Conservation (phyloP, 371 early-diverging fungal genomes). For the Syncephalastrum sp. region DNA sequence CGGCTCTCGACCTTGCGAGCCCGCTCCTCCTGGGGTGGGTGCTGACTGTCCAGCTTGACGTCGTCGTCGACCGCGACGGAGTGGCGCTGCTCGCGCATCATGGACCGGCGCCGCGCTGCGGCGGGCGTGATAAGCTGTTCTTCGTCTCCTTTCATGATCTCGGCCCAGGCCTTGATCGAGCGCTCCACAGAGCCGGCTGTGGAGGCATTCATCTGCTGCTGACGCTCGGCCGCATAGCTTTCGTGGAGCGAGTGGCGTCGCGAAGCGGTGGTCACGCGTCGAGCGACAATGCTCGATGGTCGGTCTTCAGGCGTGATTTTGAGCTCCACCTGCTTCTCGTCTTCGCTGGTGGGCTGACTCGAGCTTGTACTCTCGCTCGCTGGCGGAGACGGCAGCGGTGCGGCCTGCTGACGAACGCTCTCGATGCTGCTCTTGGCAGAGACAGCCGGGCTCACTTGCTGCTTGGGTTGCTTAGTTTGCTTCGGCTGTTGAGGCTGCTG, state of each 20-base stretch:
- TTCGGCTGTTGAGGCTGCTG: neutral
- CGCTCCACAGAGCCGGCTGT: constrained; percentile 38
- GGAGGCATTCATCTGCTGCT: constrained; percentile 10
- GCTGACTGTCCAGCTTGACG: neutral
- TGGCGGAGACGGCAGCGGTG: neutral
- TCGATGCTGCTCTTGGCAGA: constrained; percentile 3
- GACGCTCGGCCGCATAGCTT: constrained; percentile 28
- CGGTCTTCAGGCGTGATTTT: constrained; percentile 9
- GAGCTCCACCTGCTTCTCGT: constrained; percentile 14
- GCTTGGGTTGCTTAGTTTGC: neutral
- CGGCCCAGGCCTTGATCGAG: constrained; percentile 43
- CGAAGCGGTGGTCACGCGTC: constrained; percentile 25
- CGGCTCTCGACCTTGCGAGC: constrained; percentile 17
- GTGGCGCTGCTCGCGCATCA: constrained; percentile 3
- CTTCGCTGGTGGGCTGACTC: neutral
- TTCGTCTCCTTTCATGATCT: constrained; percentile 17
- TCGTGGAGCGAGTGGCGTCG: constrained; percentile 40
- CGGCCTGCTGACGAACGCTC: neutral
- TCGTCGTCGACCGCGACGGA: neutral
- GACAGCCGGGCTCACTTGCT: neutral
- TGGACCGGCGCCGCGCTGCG: constrained; percentile 7
- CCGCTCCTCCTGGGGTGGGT: constrained; percentile 2
- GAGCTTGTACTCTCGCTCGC: constrained; percentile 1
- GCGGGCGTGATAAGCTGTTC: constrained; percentile 11
- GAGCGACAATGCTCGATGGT: constrained; percentile 29